Percentiles rank a stretch among this genome's conserved stretches.
These are phyloP conservation scores for Podila epigama DNA, from an alignment of 192 early-diverging fungal species.

Conservation along the genomic window DNA sequence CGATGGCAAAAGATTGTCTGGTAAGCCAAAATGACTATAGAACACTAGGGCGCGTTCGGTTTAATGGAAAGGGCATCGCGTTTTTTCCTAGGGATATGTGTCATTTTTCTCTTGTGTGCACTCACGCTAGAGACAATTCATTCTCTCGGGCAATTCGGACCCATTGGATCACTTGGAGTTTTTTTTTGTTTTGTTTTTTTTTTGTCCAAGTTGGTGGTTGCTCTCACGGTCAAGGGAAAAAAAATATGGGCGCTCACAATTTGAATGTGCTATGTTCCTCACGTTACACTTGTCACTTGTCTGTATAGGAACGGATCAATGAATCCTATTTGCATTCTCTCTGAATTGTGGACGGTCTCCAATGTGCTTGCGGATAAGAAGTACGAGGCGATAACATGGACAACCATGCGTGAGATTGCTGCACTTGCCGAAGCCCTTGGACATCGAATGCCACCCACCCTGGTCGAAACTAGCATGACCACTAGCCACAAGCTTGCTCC, in stretches of 20 bases:
- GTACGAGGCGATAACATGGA: constrained; percentile 49
- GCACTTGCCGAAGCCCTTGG: constrained; percentile 58
- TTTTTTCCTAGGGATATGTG: too few species aligned
- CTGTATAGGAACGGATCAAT: constrained; percentile 69
- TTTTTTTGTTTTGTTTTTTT: background rate
- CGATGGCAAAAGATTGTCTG: constrained; percentile 80
- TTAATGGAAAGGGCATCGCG: too few species aligned
- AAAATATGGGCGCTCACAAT: too few species aligned
- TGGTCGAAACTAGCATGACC: constrained; percentile 45
- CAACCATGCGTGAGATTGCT: constrained; percentile 65
- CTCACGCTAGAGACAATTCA: background rate
- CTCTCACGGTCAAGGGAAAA: too few species aligned
- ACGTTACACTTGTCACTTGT: background rate
- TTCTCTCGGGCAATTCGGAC: background rate
- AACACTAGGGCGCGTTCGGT: too few species aligned
- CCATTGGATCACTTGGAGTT: constrained; percentile 1
- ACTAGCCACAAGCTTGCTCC: constrained; percentile 40
- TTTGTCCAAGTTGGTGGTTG: too few species aligned
- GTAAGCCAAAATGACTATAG: constrained; percentile 31
- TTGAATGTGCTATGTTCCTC: too few species aligned
- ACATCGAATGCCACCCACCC: constrained; percentile 39
- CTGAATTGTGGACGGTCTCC: constrained; percentile 59
- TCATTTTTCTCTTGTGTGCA: too few species aligned
- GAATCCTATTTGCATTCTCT: constrained; percentile 69
- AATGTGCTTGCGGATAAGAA: constrained; percentile 59